Evolutionary conservation across 306 rosid species (phyloP).

Genomic region (Vigna hirtella): DNA sequence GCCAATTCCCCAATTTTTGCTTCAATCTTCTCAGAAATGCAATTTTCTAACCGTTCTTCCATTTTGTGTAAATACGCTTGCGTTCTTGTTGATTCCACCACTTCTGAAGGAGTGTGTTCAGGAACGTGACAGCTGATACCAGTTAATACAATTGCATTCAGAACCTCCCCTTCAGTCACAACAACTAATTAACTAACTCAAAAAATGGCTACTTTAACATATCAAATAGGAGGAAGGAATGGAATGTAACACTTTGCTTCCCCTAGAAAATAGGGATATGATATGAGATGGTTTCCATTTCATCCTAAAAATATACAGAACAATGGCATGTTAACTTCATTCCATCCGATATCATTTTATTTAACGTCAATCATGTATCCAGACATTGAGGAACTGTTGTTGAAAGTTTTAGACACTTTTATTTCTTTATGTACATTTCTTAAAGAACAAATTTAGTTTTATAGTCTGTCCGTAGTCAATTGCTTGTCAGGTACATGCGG

Average conservation of each 20-base stretch:
- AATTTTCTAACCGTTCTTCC: too few relatives aligned
- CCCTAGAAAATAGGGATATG: neutral
- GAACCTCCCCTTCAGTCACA: too few relatives aligned
- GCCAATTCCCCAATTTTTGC: too few relatives aligned
- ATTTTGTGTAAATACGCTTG: too few relatives aligned
- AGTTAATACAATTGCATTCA: too few relatives aligned
- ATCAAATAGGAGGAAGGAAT: neutral
- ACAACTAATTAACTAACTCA: too few relatives aligned
- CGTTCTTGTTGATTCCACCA: too few relatives aligned
- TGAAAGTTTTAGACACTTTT: neutral
- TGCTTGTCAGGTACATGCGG: slow-evolving; percentile 7
- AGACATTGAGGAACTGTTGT: neutral
- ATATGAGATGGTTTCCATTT: neutral
- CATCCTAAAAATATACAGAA: neutral
- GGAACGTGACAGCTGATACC: too few relatives aligned
- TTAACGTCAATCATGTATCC: neutral
- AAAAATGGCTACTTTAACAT: too few relatives aligned
- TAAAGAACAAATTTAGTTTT: slow-evolving; percentile 2
- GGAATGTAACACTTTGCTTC: neutral
- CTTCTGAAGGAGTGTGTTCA: too few relatives aligned
- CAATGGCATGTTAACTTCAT: neutral
- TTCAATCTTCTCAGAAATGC: too few relatives aligned
- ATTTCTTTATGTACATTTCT: neutral
- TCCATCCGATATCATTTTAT: neutral
- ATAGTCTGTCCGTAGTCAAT: slow-evolving; percentile 25